Evolutionary conservation across 2,329 filamentous ascomycete species (phyloP), one percentile per base, ranked within the genome.

Genomic region (Calonectria crousiana): DNA sequence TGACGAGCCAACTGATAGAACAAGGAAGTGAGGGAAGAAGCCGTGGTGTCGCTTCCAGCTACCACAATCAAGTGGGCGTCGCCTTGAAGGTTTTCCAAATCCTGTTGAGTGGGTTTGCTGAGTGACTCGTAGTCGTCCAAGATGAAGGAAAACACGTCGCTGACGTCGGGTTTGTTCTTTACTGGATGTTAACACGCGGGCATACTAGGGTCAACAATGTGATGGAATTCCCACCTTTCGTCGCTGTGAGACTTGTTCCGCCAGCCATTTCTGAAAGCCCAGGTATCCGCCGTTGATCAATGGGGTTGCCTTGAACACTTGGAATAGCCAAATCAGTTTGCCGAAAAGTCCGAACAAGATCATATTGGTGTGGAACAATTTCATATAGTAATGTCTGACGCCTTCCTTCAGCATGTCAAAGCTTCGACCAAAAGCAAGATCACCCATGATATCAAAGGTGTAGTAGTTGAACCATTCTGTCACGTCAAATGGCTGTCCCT

Each of bases 41-140:
- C 84, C 1, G 84, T 85, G 9, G 85, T 85, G 74, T 86, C 85
- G 38, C 79, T 71, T 66, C 69, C 69, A 9, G 69, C 69, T 2
- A 71, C 69, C n/a, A 71, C 60, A 20, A 71, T 71, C 16, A 71
- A 30, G 9, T 66, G 44, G 2, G 69, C 69, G 18, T 71, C 69
- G 4, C 69, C 69, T 9, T 71, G 34, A 14, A 71, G 69, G 30
- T 73, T 60, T 36, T 62, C 41, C 13, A 38, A 62, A 26, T 73
- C 67, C 20, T 71, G 72, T 20, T 67, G 56, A 6, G 67, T 60
- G 0, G 72, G 72, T 0, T 64, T 58, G 38, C 47, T 47, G 16
- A 71, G 41, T 0, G 60, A 34, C 16, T 73, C 51, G 20, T 67
- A 73, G 30, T 73, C 72, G 14, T 60, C 51, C 16, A 73, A 23